phyloP scores from a whole-genome alignment of 768 basidiomycete genomes.

The Hygrophorus russula region DNA sequence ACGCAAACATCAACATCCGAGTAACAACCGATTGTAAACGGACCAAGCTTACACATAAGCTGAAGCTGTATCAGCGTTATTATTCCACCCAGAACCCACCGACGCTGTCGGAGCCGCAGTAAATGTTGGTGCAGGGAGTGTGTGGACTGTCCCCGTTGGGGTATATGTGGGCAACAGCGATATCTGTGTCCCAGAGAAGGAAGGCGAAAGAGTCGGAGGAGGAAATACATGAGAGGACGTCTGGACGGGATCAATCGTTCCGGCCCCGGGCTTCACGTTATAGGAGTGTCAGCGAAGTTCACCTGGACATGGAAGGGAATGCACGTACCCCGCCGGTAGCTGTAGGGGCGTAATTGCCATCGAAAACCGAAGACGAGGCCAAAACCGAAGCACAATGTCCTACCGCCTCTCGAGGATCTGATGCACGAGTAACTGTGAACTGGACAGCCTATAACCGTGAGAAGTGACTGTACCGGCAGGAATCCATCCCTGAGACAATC shows the following conservation, averaged over 20 bases:
- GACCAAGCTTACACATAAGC: slow-evolving; percentile 37
- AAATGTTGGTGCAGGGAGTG: slow-evolving; percentile 53
- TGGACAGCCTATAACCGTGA: background rate
- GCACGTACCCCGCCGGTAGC: slow-evolving; percentile 54
- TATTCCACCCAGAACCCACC: slow-evolving; percentile 70
- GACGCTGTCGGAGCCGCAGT: slow-evolving; percentile 38
- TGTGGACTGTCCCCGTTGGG: slow-evolving; percentile 51
- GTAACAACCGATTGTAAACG: background rate
- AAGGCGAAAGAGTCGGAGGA: slow-evolving; percentile 44
- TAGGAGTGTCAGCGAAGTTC: slow-evolving; percentile 1
- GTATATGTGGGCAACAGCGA: slow-evolving; percentile 59
- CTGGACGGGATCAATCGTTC: slow-evolving; percentile 43
- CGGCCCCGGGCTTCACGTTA: slow-evolving; percentile 35
- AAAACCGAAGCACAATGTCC: slow-evolving; percentile 31
- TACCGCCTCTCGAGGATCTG: slow-evolving; percentile 36
- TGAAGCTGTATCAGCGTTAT: slow-evolving; percentile 47
- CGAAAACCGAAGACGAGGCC: slow-evolving; percentile 30
- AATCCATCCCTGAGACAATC: slow-evolving; percentile 80
- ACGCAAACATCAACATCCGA: slow-evolving; percentile 4
- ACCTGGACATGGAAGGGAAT: slow-evolving; percentile 1
- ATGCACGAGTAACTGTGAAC: background rate
- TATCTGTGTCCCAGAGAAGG: slow-evolving; percentile 40
- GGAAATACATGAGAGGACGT: slow-evolving; percentile 48
- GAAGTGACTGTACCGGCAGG: slow-evolving; percentile 48
- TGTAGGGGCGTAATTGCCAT: slow-evolving; percentile 46